Evolutionary conservation across 192 early-diverging fungal species (phyloP), one percentile per base, ranked within the genome.

Genomic region (Entomortierella parvispora): DNA sequence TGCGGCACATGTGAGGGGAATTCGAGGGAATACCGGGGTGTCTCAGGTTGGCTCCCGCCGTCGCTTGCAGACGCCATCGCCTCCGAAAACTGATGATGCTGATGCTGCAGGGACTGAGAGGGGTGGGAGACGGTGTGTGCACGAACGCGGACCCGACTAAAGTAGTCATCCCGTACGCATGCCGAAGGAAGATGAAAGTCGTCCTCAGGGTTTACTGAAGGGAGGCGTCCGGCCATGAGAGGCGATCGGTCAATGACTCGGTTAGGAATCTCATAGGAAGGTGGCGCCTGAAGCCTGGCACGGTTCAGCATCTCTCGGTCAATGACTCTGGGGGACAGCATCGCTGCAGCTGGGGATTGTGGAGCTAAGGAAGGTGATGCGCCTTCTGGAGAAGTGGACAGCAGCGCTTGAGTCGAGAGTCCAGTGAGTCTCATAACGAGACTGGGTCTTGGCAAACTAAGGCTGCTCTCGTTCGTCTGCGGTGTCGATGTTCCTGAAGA

Each of bases 1-100:
- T 77, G 74, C 18, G 74, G 74, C 17, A 77, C 58, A 62, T 68
- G 43, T 4, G 74, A 68, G 0, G 74, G 61, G 42, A 77, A 77
- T 49, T 77, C 74, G 28, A 68, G 61, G n/a, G 74, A 77, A 47
- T 77, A 77, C 15, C 74, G 65, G 8, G 74, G 74, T 2, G 74
- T 77, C 23, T 1, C 15, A 40, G 71, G 71, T 5, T 57, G 14
- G 0, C 37, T 23, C 10, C 20, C 40, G 1, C 54, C 23, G 2
- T 25, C 20, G 2, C 14, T 11, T 49, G 14, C 28, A n/a, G n/a
- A n/a, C 22, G 12, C 23, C n/a, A 5, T 2, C 9, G 26, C 22
- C 0, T 52, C 23, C 8, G 29, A 23, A 11, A 54, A 42, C 4
- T 44, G 31, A 25, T 43, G 52, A 6, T 65, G 50, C 12, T 42